Evolutionary conservation across 495 filamentous ascomycete species (phyloP), one percentile per base, ranked within the genome.

Genomic region (Tuber aestivum): DNA sequence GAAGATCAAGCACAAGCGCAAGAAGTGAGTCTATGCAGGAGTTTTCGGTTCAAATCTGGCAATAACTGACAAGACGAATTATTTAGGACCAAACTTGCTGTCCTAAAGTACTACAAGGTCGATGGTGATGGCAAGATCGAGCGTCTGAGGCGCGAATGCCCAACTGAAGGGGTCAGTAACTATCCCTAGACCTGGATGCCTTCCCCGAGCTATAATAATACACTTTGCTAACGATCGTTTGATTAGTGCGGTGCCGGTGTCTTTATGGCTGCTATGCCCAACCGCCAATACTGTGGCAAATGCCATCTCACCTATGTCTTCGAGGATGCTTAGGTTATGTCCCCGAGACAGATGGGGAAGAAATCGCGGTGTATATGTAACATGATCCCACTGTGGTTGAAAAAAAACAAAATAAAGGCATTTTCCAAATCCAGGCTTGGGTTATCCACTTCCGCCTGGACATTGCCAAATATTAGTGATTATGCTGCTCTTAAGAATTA

Each of bases 1-100:
- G 94, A 99, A 99, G 92, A 99, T 99, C 92, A 99, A 99, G 94
- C 95, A 99, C 89, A 99, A 98, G 93, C 91, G 94, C 88, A 98
- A 97, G 92, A 91, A 91, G 81, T 83, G 61, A 82, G 80, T 70
- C 27, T 7, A 27, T 12, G 14, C 27, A 65, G 56, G 56, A 61
- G 56, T 35, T 12, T 14, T 27, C 4, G 56, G 14, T 18, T 27
- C 27, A 35, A 32, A 16, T 65, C 56, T 5, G 16, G 56, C 14
- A 65, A 16, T 4, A 65, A 65, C 27, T 65, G 27, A 65, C 27
- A 8, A 18, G 27, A 14, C 14, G 27, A 20, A 35, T 65, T 18
- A 10, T 61, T 3, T 72, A 93, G 93, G 94, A 97, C 92, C 89
- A 99, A 99, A 91, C 89, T 99, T 83, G 96, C 95, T 81, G 94